Evolutionary conservation across 345 rosid genomes (phyloP).

Genomic region (Psidium guajava): DNA sequence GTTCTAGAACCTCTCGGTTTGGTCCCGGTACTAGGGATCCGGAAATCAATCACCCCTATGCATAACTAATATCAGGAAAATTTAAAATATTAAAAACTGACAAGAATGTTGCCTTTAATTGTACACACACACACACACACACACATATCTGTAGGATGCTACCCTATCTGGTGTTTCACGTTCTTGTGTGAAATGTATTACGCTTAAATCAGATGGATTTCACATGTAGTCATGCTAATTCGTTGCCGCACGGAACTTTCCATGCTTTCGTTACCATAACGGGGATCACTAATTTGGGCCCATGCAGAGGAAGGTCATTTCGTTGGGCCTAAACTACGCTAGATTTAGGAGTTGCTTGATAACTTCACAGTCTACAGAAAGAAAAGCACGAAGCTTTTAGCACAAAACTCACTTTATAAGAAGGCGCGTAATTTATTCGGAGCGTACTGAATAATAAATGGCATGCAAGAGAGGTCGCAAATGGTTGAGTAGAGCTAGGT

Average conservation of each 20-base stretch:
- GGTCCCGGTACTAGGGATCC: neutral
- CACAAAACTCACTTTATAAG: neutral
- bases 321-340: neutral
- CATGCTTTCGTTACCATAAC: neutral
- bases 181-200: neutral
- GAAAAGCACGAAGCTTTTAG: neutral
- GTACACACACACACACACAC: neutral
- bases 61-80: too few relatives aligned
- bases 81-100: too few relatives aligned
- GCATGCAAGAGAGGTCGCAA: neutral
- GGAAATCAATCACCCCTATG: too few relatives aligned
- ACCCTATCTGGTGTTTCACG: neutral
- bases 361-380: neutral
- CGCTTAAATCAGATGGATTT: neutral
- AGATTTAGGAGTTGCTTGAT: neutral
- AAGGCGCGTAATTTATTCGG: neutral
- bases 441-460: neutral
- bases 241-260: neutral
- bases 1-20: too few relatives aligned
- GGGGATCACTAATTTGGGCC: neutral
- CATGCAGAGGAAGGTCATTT: neutral
- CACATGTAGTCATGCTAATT: neutral
- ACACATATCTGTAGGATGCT: too few relatives aligned
- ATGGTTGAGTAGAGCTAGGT: neutral
- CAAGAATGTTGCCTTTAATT: neutral